Base-by-base conservation (phyloP, 1,139 yeast species). In the Meyerozyma carpophila region DNA sequence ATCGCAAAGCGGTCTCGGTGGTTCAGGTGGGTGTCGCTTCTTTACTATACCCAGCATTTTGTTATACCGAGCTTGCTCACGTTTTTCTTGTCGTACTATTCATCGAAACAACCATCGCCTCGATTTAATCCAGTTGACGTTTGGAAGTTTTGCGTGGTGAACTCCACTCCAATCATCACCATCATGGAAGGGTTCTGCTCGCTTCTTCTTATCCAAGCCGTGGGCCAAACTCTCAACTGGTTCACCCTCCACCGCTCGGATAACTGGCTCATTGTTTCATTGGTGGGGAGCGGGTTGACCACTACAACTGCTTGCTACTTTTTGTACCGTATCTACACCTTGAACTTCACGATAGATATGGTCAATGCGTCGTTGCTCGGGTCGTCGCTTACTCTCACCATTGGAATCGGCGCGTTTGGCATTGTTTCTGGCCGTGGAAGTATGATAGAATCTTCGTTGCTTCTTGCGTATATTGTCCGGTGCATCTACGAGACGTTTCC, bases 161-260 rank as follows among this genome's bases (percentile, higher is more conserved):
- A 88, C 59, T 79, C 96, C 7, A 93, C 98, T 1, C 94, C 96
- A 0, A 69, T 87, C 40, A 91, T 93, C 63, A 87, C 97, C 1
- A 74, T 90, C 13, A 66, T 90, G 44, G 98, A 93, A 66, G 98
- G 98, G 1, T 84, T 93, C 55, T 93, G 97, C 65, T 82, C 96
- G 0, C 75, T 93, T 37, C 69, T 93, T 45, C 83, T 90, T 26
- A 88, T 93, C 49, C 98, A 93, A 65, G 90, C 96, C 8, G 76
- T 87, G 36, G 97, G 98, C 7, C 93, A 89, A 58, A 80, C 88
- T 8, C 76, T 88, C 44, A 75, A 79, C 49, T 84, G 93, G 85
- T 66, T 89, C 39, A 79, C 84, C n/a, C 70, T 73, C 32, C 69
- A 74, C 52, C 77, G 73, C 51, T 85, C 91, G 8, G 94, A 87